phyloP scores from a whole-genome alignment of 2,329 filamentous ascomycete species.

The Arthrinium puccinioides region DNA sequence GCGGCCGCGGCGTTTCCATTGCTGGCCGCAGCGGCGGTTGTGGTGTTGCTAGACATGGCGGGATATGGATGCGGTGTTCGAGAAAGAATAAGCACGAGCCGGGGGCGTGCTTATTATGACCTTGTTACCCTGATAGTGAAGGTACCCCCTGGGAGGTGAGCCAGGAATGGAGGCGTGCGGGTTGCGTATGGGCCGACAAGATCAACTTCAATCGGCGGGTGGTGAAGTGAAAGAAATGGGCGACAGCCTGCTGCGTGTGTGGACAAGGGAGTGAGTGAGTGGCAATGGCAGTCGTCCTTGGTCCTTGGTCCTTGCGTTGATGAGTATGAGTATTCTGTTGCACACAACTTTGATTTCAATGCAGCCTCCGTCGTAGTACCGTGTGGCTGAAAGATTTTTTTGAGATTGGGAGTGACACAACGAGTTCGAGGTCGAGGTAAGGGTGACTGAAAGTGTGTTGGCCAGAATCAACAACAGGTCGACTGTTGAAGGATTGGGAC shows the following conservation, averaged over 20 bases:
- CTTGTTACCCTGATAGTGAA: background rate
- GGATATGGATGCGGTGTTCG: background rate
- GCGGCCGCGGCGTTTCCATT: background rate
- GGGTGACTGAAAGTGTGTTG: no score
- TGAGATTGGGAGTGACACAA: background rate
- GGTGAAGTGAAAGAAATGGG: background rate
- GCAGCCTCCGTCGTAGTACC: no score
- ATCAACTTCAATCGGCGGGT: conserved; percentile 6
- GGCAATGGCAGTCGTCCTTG: background rate
- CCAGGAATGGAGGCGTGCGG: no score
- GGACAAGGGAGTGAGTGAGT: background rate
- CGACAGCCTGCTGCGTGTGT: conserved; percentile 3
- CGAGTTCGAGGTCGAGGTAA: no score
- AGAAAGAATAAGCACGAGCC: no score
- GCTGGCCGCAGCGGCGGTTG: background rate
- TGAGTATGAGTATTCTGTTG: background rate
- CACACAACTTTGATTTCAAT: background rate
- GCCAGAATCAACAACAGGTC: no score
- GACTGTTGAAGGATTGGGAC: no score
- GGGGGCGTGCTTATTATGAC: no score
- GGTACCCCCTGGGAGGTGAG: background rate
- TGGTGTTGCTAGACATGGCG: background rate
- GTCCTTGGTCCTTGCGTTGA: background rate
- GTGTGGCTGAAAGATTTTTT: no score
- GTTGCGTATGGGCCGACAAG: conserved; percentile 3